Evolutionary conservation across 208 protist genomes (phyloP).

Genomic region (Crithidia fasciculata): DNA sequence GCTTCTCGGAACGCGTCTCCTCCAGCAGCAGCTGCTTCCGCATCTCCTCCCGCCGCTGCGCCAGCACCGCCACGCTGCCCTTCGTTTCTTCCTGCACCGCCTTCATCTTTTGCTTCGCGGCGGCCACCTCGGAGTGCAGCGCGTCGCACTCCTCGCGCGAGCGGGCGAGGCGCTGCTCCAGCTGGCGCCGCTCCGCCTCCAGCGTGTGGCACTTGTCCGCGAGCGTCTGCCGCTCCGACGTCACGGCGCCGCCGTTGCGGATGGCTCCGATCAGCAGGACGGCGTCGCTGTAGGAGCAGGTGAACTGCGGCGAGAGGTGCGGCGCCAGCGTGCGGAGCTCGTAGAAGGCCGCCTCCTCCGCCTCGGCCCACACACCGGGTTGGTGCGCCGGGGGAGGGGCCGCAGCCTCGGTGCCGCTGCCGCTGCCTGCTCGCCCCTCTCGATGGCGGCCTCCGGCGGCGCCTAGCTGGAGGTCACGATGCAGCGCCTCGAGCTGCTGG

Average conservation of each 20-base stretch:
- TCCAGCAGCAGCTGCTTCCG: slow-evolving; percentile 82
- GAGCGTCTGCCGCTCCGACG: slow-evolving; percentile 36
- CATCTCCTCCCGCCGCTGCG: slow-evolving; percentile 74
- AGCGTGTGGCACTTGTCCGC: slow-evolving; percentile 50
- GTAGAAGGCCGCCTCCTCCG: slow-evolving; percentile 33
- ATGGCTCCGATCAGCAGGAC: slow-evolving; percentile 69
- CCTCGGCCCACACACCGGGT: slow-evolving; percentile 20
- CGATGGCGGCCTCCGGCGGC: neutral
- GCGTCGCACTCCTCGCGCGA: slow-evolving; percentile 50
- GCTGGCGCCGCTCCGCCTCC: slow-evolving; percentile 55
- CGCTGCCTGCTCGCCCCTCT: neutral
- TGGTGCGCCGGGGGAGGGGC: neutral
- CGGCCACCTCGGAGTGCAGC: slow-evolving; percentile 54
- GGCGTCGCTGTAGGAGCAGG: slow-evolving; percentile 64
- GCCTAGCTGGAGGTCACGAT: slow-evolving; percentile 11
- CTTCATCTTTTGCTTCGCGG: slow-evolving; percentile 49
- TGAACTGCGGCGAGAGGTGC: slow-evolving; percentile 74
- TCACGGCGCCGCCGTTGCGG: slow-evolving; percentile 39
- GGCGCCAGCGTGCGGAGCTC: slow-evolving; percentile 74
- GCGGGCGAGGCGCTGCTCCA: slow-evolving; percentile 49
- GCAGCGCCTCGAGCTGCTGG: slow-evolving; percentile 51
- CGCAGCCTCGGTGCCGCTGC: neutral
- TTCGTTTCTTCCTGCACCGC: slow-evolving; percentile 51
- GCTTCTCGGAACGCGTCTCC: slow-evolving; percentile 72
- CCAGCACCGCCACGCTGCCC: slow-evolving; percentile 51